Conservation (phyloP, 306 rosid species). For the Gillenia trifoliata region DNA sequence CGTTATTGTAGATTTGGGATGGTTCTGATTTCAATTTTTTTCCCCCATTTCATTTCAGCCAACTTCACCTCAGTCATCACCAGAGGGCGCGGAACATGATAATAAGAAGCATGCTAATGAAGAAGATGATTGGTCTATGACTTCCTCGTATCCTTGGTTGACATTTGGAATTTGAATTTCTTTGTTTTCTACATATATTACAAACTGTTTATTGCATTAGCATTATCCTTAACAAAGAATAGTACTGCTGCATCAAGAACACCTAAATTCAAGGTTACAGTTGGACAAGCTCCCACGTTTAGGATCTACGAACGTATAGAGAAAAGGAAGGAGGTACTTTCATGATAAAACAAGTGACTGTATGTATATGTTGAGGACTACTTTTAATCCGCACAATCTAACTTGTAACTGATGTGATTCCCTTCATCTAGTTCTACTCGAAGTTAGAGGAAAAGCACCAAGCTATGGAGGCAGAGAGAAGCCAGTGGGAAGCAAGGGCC, state of each 20-base stretch:
- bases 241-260: constrained; percentile 70
- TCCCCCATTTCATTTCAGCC: constrained; percentile 37
- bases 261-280: constrained; percentile 64
- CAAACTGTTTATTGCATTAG: not conserved
- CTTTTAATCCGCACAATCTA: not conserved
- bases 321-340: constrained; percentile 87
- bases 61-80: constrained; percentile 60
- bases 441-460: constrained; percentile 90
- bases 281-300: constrained; percentile 83
- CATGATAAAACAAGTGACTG: constrained; percentile 15
- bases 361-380: constrained; percentile 9
- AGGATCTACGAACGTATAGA: constrained; percentile 60
- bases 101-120: constrained; percentile 67
- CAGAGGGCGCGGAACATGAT: constrained; percentile 41
- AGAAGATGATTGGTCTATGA: constrained; percentile 73
- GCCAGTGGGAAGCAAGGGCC: constrained; percentile 67
- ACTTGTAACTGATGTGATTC: constrained; percentile 13
- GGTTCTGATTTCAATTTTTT: constrained; percentile 1
- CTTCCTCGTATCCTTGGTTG: constrained; percentile 90
- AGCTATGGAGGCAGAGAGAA: constrained; percentile 85
- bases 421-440: constrained; percentile 54
- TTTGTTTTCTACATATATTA: not conserved
- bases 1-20: not conserved
- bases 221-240: constrained; percentile 45
- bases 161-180: constrained; percentile 1